A percentile compares a stretch with the other conserved stretches of the same genome.
phyloP scores from a whole-genome alignment of 2,329 filamentous ascomycete genomes.

The Talaromyces sp. region DNA sequence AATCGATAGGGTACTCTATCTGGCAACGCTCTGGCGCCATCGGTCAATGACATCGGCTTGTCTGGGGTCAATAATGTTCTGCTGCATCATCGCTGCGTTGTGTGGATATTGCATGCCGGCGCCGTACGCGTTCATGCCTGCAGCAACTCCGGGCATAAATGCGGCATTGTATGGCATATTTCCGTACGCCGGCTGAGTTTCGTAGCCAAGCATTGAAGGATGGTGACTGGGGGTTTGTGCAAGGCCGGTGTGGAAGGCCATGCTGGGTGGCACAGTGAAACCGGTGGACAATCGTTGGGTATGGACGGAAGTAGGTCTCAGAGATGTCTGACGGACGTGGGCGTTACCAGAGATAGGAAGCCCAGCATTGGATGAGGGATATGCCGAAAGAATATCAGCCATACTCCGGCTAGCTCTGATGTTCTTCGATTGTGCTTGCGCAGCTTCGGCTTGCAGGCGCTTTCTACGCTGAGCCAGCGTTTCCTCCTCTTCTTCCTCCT shows the following conservation, averaged over 20 bases:
- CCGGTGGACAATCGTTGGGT: constrained; percentile 33
- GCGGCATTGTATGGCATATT: constrained; percentile 20
- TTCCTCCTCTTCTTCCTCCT: constrained; percentile 38
- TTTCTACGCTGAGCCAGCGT: constrained; percentile 48
- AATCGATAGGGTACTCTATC: constrained; percentile 10
- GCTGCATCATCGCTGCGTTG: constrained; percentile 24
- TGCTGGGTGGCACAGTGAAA: constrained; percentile 29
- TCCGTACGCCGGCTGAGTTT: constrained; percentile 21
- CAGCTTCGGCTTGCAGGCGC: constrained; percentile 45
- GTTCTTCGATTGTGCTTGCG: constrained; percentile 25
- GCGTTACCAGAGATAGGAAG: not conserved
- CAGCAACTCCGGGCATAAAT: constrained; percentile 20
- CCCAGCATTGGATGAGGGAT: constrained; percentile 45
- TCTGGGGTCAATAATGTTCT: constrained; percentile 46
- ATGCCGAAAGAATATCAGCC: constrained; percentile 53
- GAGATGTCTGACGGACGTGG: constrained; percentile 26
- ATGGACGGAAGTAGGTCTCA: constrained; percentile 7
- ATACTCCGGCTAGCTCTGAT: constrained; percentile 45
- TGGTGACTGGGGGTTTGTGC: constrained; percentile 21
- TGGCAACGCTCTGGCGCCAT: constrained; percentile 52
- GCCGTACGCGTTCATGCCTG: constrained; percentile 28
- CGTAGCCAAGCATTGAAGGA: constrained; percentile 23
- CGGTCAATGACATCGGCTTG: constrained; percentile 60
- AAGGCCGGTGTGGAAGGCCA: constrained; percentile 23
- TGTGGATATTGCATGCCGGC: constrained; percentile 28